Conservation (phyloP, 1,284 basidiomycete species). For the Psilocybe mexicana region DNA sequence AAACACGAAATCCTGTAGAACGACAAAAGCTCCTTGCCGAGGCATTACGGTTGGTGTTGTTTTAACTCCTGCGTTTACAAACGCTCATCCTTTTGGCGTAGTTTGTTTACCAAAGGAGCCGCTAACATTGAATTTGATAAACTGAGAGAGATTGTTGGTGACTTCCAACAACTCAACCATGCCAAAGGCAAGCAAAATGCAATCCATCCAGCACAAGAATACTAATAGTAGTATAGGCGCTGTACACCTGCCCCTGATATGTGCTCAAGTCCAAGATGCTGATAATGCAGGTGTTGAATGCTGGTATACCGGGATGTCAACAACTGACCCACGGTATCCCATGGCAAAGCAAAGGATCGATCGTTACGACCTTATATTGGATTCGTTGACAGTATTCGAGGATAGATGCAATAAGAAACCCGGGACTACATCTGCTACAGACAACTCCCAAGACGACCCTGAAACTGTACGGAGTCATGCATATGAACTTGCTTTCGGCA, state of each 20-base stretch:
- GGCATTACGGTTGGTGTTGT: slow-evolving; percentile 65
- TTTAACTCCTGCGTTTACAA: neutral
- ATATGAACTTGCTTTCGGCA: slow-evolving; percentile 81
- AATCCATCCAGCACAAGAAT: slow-evolving; percentile 3
- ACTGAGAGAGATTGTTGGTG: slow-evolving; percentile 80
- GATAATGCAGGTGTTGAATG: slow-evolving; percentile 78
- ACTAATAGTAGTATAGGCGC: slow-evolving; percentile 54
- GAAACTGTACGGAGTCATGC: slow-evolving; percentile 73
- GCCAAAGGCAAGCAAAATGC: slow-evolving; percentile 59
- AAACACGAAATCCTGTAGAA: slow-evolving; percentile 73
- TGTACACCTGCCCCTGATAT: slow-evolving; percentile 83
- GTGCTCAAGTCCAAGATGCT: slow-evolving; percentile 80
- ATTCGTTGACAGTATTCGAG: slow-evolving; percentile 83
- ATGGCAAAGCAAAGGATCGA: slow-evolving; percentile 63
- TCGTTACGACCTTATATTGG: slow-evolving; percentile 84
- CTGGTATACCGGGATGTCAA: slow-evolving; percentile 59
- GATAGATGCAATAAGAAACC: slow-evolving; percentile 46
- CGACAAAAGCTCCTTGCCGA: slow-evolving; percentile 77
- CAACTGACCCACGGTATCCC: slow-evolving; percentile 55
- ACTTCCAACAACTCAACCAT: slow-evolving; percentile 85
- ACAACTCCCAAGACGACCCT: slow-evolving; percentile 45
- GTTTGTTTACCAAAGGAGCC: slow-evolving; percentile 87
- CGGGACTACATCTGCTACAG: slow-evolving; percentile 20
- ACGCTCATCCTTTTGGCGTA: slow-evolving; percentile 31
- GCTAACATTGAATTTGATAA: slow-evolving; percentile 84